Evolutionary conservation across 106 monocot species (phyloP), one percentile per base, ranked within the genome.

Genomic region (Apostasia shenzhenica): DNA sequence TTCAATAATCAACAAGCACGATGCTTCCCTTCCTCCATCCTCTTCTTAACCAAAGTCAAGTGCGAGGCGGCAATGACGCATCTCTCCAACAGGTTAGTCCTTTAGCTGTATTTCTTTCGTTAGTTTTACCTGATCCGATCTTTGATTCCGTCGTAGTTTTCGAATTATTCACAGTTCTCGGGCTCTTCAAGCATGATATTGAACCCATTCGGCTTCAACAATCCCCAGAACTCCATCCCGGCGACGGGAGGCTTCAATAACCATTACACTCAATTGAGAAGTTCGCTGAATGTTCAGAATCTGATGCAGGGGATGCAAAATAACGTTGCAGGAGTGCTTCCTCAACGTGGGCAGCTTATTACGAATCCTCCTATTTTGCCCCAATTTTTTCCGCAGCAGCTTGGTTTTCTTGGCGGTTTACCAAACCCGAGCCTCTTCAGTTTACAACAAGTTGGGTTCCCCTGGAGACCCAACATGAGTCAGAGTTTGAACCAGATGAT

Each of bases 291-390:
- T 14, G 48, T 48, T 46, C 65, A 65, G 48, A 46, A 48, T 6
- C 48, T 65, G 37, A 65, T 65, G 13, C 65, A 65, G n/a, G 65
- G 65, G 37, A 1, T 65, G 65, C 65, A 65, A 65, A 48, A 65
- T 49, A 65, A 26, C 48, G 1, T 65, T 6, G 26, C 43, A 3
- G 65, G 48, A 46, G 26, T 48, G 6, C 47, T 65, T 48, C 48
- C 43, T 1, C 65, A 49, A 1, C 65, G 48, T 46, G 48, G 48
- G 50, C 50, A 50, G 50, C 8, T 5, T 8, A 4, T 5, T 5
- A 5, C 6, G 4, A 50, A 50, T 50, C 50, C 50, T 50, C 50
- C 4, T 0, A 26, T 49, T 48, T 48, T 65, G 65, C 65, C 48
- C 48, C 65, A 65, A 38, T 65, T 65, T 2, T 2, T 14, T 7